Percentiles rank a stretch among this genome's conserved stretches.
Conservation (phyloP, 495 filamentous ascomycete species). For the Aspergillus ostianus region DNA sequence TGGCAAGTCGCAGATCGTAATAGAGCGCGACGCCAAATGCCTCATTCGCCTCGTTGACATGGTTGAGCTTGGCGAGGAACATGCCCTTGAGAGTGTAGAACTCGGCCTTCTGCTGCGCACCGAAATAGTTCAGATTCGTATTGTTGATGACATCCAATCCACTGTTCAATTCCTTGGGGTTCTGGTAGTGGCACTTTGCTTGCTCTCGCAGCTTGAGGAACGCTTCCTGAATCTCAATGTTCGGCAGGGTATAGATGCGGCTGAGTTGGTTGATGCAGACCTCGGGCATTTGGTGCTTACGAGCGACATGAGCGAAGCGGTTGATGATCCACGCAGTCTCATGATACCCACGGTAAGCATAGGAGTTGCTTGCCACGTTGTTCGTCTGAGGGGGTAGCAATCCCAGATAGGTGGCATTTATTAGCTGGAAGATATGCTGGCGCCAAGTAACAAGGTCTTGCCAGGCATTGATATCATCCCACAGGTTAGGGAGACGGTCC, state of each 20-base stretch:
- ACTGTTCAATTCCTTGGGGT: slow-evolving; percentile 81
- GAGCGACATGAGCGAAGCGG: slow-evolving; percentile 93
- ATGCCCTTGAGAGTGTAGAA: slow-evolving; percentile 99
- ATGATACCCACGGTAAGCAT: slow-evolving; percentile 94
- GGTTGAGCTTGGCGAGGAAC: slow-evolving; percentile 91
- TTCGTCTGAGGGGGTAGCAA: slow-evolving; percentile 78
- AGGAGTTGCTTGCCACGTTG: slow-evolving; percentile 79
- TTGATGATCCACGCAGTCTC: slow-evolving; percentile 99
- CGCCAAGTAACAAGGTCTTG: slow-evolving; percentile 98
- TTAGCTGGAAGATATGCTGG: slow-evolving; percentile 96
- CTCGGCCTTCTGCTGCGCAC: slow-evolving; percentile 91
- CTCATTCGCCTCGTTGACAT: slow-evolving; percentile 85
- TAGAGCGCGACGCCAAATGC: slow-evolving; percentile 93
- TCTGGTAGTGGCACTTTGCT: slow-evolving; percentile 97
- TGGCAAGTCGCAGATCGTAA: slow-evolving; percentile 90
- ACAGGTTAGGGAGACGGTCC: slow-evolving; percentile 92
- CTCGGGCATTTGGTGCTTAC: slow-evolving; percentile 94
- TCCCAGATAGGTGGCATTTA: slow-evolving; percentile 88
- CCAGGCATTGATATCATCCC: slow-evolving; percentile 99
- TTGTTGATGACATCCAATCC: slow-evolving; percentile 99
- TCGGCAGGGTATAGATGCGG: slow-evolving; percentile 96
- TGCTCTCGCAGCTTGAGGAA: slow-evolving; percentile 97
- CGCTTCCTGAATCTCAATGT: slow-evolving; percentile 99
- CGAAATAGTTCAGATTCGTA: slow-evolving; percentile 98
- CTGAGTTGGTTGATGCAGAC: slow-evolving; percentile 96